Evolutionary conservation across 495 filamentous ascomycete species (phyloP).

Genomic region (Penicillium bialowiezense): DNA sequence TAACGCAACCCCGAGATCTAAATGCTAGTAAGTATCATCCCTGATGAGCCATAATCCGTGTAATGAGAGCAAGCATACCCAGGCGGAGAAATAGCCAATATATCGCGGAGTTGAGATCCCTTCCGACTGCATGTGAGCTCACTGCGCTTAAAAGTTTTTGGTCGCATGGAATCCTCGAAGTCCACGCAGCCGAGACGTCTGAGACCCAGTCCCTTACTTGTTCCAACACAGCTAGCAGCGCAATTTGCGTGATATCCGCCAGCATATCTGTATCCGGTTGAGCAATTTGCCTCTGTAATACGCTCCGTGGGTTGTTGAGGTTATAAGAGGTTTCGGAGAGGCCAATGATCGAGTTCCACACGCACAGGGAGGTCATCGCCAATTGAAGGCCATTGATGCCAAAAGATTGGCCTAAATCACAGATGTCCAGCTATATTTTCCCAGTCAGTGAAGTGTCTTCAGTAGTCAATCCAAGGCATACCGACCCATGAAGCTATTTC

Average conservation of each 20-base stretch:
- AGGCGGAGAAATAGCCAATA: slow-evolving; percentile 38
- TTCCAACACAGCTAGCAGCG: slow-evolving; percentile 14
- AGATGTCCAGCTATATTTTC: slow-evolving; percentile 29
- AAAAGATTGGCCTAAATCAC: slow-evolving; percentile 30
- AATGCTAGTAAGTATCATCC: background rate
- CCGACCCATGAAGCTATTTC: slow-evolving; percentile 36
- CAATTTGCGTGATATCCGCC: slow-evolving; percentile 7
- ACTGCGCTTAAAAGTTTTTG: slow-evolving; percentile 11
- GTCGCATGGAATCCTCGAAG: background rate
- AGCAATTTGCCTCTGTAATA: background rate
- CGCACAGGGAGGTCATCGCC: slow-evolving; percentile 18
- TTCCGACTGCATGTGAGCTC: slow-evolving; percentile 11
- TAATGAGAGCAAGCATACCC: slow-evolving; percentile 18
- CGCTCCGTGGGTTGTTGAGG: background rate
- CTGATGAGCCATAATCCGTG: background rate
- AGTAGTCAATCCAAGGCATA: background rate
- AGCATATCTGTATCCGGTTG: background rate
- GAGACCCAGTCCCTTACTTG: slow-evolving; percentile 11
- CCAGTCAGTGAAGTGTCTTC: background rate
- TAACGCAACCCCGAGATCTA: slow-evolving; percentile 30
- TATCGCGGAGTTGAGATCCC: slow-evolving; percentile 23
- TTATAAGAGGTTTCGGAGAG: slow-evolving; percentile 25
- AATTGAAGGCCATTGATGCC: slow-evolving; percentile 29
- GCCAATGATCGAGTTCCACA: slow-evolving; percentile 21
- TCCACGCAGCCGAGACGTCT: slow-evolving; percentile 19